phyloP scores from a whole-genome alignment of 768 basidiomycete species.

The Asterophora parasitica region DNA sequence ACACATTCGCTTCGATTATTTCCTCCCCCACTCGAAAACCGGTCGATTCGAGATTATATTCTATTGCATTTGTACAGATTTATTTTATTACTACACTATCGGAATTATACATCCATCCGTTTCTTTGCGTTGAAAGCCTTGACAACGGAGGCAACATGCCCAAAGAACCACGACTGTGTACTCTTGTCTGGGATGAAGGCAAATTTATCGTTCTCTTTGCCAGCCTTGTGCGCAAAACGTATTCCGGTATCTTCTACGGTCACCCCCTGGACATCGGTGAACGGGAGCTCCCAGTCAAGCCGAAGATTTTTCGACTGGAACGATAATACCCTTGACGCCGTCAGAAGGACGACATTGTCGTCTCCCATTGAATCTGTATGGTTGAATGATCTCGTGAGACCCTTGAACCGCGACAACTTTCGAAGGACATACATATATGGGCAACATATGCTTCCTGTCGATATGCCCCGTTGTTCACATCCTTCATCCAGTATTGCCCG shows the following conservation, averaged over 20 bases:
- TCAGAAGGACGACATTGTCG: constrained; percentile 78
- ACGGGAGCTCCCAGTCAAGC: constrained; percentile 88
- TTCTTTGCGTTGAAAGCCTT: constrained; percentile 70
- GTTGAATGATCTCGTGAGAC: constrained; percentile 4
- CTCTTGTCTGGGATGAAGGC: constrained; percentile 71
- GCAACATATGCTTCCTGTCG: constrained; percentile 85
- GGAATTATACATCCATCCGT: constrained; percentile 54
- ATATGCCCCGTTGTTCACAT: constrained; percentile 85
- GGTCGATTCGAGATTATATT: neutral
- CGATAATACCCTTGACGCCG: constrained; percentile 70
- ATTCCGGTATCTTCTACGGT: constrained; percentile 90
- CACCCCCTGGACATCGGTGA: constrained; percentile 82
- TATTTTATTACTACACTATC: constrained; percentile 12
- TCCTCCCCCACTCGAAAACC: too few relatives aligned
- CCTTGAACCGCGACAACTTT: neutral
- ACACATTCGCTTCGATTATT: too few relatives aligned
- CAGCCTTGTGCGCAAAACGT: constrained; percentile 75
- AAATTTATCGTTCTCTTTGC: constrained; percentile 72
- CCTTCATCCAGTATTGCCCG: constrained; percentile 97
- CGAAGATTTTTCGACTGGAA: constrained; percentile 83
- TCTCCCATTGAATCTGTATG: constrained; percentile 65
- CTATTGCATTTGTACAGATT: constrained; percentile 16
- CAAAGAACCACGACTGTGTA: constrained; percentile 78
- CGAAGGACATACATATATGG: constrained; percentile 63
- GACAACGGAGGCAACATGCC: constrained; percentile 69